Base-by-base conservation (phyloP, 202 grass and related monocot genomes). In the Carex arenaria region DNA sequence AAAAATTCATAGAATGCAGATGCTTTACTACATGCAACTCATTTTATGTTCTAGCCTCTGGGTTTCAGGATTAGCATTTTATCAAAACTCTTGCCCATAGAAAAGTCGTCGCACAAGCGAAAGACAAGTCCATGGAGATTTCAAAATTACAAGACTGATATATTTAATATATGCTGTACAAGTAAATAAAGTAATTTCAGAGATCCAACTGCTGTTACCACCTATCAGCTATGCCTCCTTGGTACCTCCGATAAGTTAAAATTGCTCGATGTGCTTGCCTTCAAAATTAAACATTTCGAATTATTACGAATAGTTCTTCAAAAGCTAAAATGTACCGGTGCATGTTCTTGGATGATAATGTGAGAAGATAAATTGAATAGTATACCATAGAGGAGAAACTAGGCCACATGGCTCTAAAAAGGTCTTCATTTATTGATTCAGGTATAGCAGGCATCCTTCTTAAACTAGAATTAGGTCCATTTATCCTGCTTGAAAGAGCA, bases 401-500 rank as follows among this genome's bases (percentile, higher is more conserved):
- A 67, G 80, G 63, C 23, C 23, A 82, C 38, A 82, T 82, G 64
- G 38, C 31, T 34, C 28, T 69, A 47, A 56, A 82, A 45, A 82
- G 63, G 31, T 67, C 63, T 68, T 14, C 63, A 55, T 82, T 69
- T 22, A 82, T 68, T 6, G 80, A 82, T 51, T 13, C 64, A 4
- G 80, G 80, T 54, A 82, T 10, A 82, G 80, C 43, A 34, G 80
- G 61, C 63, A 82, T 82, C 42, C 65, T 82, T 82, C 63, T 82
- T 54, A 68, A 31, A 62, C 40, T 20, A 56, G 40, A 26, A 68
- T 34, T 82, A 32, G 15, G 3, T 68, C 63, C 80, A 68, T 82
- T 22, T 11, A 54, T 82, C 10, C 80, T 82, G 34, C 61, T 78
- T 59, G 17, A 57, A 53, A 34, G 28, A 36, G 2, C 53, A 38